Conservation (phyloP, 177 flowering plant species). For the Vitis hybrid region DNA sequence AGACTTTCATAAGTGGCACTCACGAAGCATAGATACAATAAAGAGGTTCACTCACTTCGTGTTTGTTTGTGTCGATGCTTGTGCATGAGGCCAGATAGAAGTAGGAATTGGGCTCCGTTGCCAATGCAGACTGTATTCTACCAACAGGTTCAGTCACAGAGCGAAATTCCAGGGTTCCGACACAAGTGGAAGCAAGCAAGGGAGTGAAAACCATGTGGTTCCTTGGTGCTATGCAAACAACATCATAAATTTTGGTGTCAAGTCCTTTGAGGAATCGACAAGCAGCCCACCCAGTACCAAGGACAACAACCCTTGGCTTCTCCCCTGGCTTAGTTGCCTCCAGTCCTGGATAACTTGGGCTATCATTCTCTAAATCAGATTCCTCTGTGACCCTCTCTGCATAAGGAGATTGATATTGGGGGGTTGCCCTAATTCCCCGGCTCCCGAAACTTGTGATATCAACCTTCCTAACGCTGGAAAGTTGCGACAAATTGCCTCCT, state of each 20-base stretch:
- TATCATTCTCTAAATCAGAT: conserved; percentile 41
- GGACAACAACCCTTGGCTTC: conserved; percentile 89
- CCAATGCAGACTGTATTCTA: conserved; percentile 69
- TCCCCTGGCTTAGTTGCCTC: conserved; percentile 72
- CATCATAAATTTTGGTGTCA: conserved; percentile 71
- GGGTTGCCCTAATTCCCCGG: conserved; percentile 56
- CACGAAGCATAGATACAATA: neutral
- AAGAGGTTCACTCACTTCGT: conserved; percentile 54
- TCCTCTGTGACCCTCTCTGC: conserved; percentile 47
- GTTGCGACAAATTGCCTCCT: conserved; percentile 17
- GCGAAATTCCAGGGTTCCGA: conserved; percentile 87
- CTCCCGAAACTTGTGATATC: conserved; percentile 27
- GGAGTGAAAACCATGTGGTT: conserved; percentile 98
- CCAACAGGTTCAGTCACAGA: conserved; percentile 88
- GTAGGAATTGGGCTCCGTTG: conserved; percentile 60
- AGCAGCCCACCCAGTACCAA: conserved; percentile 91
- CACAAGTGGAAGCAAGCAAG: conserved; percentile 90
- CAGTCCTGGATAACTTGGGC: conserved; percentile 40
- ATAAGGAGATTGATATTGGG: conserved; percentile 34
- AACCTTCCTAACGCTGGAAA: conserved; percentile 19
- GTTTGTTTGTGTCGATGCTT: conserved; percentile 63
- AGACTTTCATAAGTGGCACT: neutral
- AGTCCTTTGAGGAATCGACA: conserved; percentile 84
- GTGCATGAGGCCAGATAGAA: conserved; percentile 74
- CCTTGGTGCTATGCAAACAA: conserved; percentile 85